Conservation (phyloP, 2,329 filamentous ascomycete genomes). For the Amphichorda felina region DNA sequence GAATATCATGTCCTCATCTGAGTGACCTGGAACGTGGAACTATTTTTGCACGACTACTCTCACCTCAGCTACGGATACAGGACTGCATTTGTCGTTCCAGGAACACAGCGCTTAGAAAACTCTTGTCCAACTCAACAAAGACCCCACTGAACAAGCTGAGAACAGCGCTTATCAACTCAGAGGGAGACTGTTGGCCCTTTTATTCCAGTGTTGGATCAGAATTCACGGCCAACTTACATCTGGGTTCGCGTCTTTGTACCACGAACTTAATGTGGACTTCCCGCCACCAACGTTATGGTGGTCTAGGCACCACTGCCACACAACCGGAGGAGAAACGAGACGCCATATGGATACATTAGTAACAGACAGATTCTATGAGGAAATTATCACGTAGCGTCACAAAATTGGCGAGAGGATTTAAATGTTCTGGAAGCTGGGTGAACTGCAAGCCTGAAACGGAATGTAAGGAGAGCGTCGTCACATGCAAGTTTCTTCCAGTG, state of each 20-base stretch:
- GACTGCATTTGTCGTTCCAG: no score
- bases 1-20: no score
- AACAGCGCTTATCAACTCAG: no score
- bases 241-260: conserved; percentile 63
- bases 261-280: conserved; percentile 68
- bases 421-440: conserved; percentile 82
- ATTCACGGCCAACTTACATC: conserved; percentile 61
- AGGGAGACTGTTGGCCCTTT: no score
- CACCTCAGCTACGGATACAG: no score
- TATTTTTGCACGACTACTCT: no score
- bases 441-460: no score
- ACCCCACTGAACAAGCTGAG: no score
- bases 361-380: conserved; percentile 58
- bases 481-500: background rate
- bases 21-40: no score
- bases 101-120: no score
- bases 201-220: no score
- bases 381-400: conserved; percentile 56
- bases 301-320: conserved; percentile 69
- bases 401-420: conserved; percentile 33
- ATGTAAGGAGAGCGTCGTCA: conserved; percentile 63
- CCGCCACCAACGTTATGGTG: conserved; percentile 71
- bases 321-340: conserved; percentile 61
- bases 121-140: no score
- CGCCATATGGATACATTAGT: conserved; percentile 59